Evolutionary conservation across 179 eudicot species (phyloP), one percentile per base, ranked within the genome.

Genomic region (Actinidia arguta): DNA sequence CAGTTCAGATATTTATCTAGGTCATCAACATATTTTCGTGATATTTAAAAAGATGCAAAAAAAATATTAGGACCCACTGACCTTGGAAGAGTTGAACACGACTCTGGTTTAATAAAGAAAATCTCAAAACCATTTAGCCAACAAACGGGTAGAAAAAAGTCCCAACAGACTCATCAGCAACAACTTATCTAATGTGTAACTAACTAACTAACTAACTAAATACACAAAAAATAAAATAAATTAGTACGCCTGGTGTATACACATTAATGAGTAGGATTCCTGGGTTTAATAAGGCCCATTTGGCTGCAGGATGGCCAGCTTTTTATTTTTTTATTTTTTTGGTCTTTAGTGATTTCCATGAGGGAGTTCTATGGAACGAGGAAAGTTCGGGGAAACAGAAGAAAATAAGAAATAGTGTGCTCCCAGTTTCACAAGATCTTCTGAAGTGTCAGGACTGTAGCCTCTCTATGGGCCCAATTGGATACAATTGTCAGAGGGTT

Each of bases 141-240:
- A n/a, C n/a, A n/a, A n/a, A n/a, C n/a, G n/a, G n/a, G n/a, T n/a
- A n/a, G n/a, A n/a, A n/a, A n/a, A n/a, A n/a, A n/a, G n/a, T n/a
- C n/a, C n/a, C n/a, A n/a, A n/a, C n/a, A n/a, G n/a, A 70, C 74
- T 70, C 74, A 70, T 18, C 16, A 44, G 52, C 52, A 44, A 47
- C 27, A 10, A n/a, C 74, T 52, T 18, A 70, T 46, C 74, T 70
- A 11, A 46, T 3, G 11, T 31, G 73, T 69, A 42, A 69, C 51
- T 16, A 18, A n/a, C n/a, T 9, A 42, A 42, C 73, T 36, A 9
- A 14, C 20, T 27, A 27, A 16, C n/a, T n/a, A n/a, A n/a, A 64
- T 25, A 20, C 46, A 8, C 4, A 8, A 10, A 42, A 0, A 16
- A 3, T 16, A 14, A 44, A 24, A 8, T 52, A 70, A 18, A 7